Conservation (phyloP, 1,284 basidiomycete genomes). For the Cerrena zonata region DNA sequence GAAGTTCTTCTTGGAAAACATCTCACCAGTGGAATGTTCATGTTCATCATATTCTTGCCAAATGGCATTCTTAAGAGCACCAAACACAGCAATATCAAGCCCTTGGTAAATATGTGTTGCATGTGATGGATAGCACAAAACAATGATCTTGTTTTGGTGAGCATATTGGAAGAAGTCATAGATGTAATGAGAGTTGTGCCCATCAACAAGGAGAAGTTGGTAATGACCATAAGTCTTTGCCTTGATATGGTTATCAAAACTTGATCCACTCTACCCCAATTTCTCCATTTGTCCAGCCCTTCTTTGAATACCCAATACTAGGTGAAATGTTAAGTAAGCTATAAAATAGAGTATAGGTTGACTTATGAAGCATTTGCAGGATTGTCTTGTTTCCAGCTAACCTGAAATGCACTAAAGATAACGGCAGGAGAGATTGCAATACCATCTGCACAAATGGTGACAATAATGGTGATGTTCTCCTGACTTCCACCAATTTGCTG, state of each 20-base stretch:
- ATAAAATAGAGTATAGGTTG: not conserved
- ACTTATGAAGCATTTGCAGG: slow-evolving; percentile 33
- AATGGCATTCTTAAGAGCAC: slow-evolving; percentile 17
- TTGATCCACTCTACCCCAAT: slow-evolving; percentile 35
- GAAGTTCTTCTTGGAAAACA: slow-evolving; percentile 28
- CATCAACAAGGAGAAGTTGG: slow-evolving; percentile 36
- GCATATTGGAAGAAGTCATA: slow-evolving; percentile 33
- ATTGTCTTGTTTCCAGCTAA: slow-evolving; percentile 34
- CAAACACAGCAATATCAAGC: slow-evolving; percentile 31
- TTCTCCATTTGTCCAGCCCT: slow-evolving; percentile 31
- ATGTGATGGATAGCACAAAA: slow-evolving; percentile 39
- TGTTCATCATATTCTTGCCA: slow-evolving; percentile 18
- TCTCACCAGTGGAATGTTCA: slow-evolving; percentile 13
- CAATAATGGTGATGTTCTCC: slow-evolving; percentile 37
- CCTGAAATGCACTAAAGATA: slow-evolving; percentile 31
- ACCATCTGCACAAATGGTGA: slow-evolving; percentile 35
- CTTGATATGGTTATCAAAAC: slow-evolving; percentile 29
- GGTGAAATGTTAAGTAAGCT: not conserved
- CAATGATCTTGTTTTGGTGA: slow-evolving; percentile 25
- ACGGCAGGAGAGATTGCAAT: slow-evolving; percentile 25
- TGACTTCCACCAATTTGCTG: slow-evolving; percentile 26
- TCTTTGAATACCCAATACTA: slow-evolving; percentile 33
- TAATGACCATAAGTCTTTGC: slow-evolving; percentile 25
- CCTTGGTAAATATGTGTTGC: slow-evolving; percentile 40
- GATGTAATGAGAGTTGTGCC: slow-evolving; percentile 41